Conservation (phyloP, 2,329 filamentous ascomycete species). For the Phyllosticta ampelicida region DNA sequence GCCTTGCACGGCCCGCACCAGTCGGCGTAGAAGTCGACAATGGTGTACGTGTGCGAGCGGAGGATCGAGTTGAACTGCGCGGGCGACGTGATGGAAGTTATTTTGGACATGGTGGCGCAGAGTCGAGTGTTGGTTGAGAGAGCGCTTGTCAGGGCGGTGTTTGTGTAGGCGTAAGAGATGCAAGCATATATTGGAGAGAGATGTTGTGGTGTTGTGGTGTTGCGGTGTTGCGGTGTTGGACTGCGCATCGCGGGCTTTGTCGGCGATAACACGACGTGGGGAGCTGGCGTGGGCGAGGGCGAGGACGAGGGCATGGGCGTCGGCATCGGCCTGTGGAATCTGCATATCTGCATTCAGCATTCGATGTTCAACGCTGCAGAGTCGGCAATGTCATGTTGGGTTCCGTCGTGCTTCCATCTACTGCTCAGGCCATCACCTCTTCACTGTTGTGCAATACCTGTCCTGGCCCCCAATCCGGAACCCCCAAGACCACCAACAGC, state of each 20-base stretch:
- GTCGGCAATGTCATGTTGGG: too few species aligned
- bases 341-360: too few species aligned
- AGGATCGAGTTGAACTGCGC: slow-evolving; percentile 27
- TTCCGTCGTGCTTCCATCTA: too few species aligned
- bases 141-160: too few species aligned
- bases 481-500: background rate
- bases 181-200: background rate
- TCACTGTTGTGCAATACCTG: background rate
- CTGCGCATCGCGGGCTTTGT: background rate
- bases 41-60: slow-evolving; percentile 27
- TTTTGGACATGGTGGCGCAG: slow-evolving; percentile 20
- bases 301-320: too few species aligned
- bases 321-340: background rate
- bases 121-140: too few species aligned
- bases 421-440: too few species aligned
- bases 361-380: too few species aligned
- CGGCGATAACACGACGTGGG: background rate
- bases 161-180: too few species aligned
- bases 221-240: background rate
- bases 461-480: background rate
- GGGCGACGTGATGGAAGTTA: slow-evolving; percentile 22
- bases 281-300: background rate
- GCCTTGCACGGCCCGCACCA: slow-evolving; percentile 50
- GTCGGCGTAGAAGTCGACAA: slow-evolving; percentile 44
- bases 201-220: background rate